These are phyloP conservation scores for Nicotiana rustica DNA, from an alignment of 305 asterid genomes.

Conservation along the genomic window DNA sequence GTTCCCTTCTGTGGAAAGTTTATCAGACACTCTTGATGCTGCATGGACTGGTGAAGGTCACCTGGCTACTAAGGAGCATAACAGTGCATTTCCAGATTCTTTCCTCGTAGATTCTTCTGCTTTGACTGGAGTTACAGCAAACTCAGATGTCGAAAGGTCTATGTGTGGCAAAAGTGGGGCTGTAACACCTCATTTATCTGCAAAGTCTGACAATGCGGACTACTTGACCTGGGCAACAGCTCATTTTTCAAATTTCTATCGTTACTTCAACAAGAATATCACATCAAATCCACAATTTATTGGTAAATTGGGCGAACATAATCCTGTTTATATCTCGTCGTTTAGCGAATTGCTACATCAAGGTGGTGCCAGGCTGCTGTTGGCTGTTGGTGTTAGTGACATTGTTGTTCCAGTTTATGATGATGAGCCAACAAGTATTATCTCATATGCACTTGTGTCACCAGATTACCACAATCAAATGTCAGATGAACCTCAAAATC, in stretches of 20 bases:
- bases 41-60: conserved; percentile 74
- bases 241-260: conserved; percentile 57
- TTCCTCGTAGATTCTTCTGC: conserved; percentile 46
- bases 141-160: conserved; percentile 44
- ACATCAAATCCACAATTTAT: conserved; percentile 52
- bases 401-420: conserved; percentile 78
- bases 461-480: conserved; percentile 61
- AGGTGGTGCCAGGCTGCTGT: conserved; percentile 73
- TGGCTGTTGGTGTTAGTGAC: conserved; percentile 60
- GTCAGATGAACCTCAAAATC: conserved; percentile 62
- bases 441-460: conserved; percentile 75
- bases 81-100: conserved; percentile 44
- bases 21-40: conserved; percentile 68
- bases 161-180: conserved; percentile 39
- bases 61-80: conserved; percentile 45
- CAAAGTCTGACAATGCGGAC: conserved; percentile 49
- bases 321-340: conserved; percentile 67
- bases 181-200: conserved; percentile 49
- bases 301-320: conserved; percentile 56
- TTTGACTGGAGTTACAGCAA: conserved; percentile 43
- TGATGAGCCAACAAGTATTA: conserved; percentile 86
- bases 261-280: conserved; percentile 53
- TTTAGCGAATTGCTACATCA: conserved; percentile 63
- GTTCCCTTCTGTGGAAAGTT: conserved; percentile 56
- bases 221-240: conserved; percentile 61